These are phyloP conservation scores for Aristolochia contorta DNA, from an alignment of 164 flowering plant species.

Conservation along the genomic window DNA sequence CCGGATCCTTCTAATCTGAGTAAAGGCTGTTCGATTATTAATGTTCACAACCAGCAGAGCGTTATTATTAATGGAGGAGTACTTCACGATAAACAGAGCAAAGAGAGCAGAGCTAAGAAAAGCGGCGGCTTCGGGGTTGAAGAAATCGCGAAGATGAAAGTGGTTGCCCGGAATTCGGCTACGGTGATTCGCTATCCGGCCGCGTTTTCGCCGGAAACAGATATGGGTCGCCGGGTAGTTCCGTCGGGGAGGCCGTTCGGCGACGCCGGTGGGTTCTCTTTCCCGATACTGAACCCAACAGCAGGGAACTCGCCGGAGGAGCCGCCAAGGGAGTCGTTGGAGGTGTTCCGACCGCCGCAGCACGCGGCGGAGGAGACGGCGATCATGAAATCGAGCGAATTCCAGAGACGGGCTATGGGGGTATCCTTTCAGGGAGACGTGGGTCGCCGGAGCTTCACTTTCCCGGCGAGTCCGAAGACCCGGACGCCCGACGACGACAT, in stretches of 20 bases:
- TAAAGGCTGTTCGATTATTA: conserved; percentile 4
- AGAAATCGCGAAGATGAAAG: conserved; percentile 4
- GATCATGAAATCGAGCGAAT: conserved; percentile 9
- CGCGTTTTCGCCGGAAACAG: conserved; percentile 7
- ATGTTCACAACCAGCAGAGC: conserved; percentile 6
- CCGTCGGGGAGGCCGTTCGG: conserved; percentile 16
- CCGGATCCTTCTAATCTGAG: conserved; percentile 3
- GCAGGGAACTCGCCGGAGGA: conserved; percentile 12
- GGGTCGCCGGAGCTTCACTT: conserved; percentile 18
- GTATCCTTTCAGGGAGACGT: conserved; percentile 7
- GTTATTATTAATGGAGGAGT: background rate
- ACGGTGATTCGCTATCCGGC: conserved; percentile 1
- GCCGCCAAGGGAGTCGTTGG: conserved; percentile 45
- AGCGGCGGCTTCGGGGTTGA: conserved; percentile 1
- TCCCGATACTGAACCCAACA: conserved; percentile 32
- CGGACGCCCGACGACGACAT: conserved; percentile 42
- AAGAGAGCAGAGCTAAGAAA: conserved; percentile 3
- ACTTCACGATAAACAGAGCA: background rate
- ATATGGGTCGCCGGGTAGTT: conserved; percentile 14
- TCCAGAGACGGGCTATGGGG: conserved; percentile 3
- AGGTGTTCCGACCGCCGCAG: conserved; percentile 32
- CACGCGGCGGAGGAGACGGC: conserved; percentile 1
- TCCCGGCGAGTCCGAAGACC: conserved; percentile 25
- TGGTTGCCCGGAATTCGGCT: conserved; percentile 5
- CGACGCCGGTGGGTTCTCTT: conserved; percentile 31